Evolutionary conservation across 2,329 filamentous ascomycete species (phyloP), one percentile per base, ranked within the genome.

Genomic region (Saccharata proteae): DNA sequence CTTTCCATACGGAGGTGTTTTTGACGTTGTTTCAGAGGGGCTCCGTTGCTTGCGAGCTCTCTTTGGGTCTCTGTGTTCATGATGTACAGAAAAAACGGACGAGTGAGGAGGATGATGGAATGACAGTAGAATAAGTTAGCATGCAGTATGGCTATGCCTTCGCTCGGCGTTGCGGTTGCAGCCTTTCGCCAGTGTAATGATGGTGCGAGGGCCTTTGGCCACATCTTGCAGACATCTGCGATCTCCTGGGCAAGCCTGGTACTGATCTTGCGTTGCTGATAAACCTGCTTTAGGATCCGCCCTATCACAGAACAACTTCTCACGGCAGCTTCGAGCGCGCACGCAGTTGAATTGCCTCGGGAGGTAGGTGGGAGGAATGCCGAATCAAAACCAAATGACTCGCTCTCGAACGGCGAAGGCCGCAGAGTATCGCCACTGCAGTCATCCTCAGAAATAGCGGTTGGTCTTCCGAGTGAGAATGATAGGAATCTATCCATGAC

Each of bases 401-500:
- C 32, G 3, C 17, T 32, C 10, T 35, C 33, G 11, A 30, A 28
- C 3, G 28, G 35, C 8, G 43, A 32, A 7, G 55, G 51, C 2
- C 41, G 45, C 10, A 58, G 46, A 6, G 61, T 58, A 20, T 64
- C 60, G 2, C 63, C 61, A 11, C 70, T 71, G 45, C 72, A 77
- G 37, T 77, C 72, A 12, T 71, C 66, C 38, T 77, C 69, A 4
- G 65, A 64, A 29, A 80, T 78, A 6, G 69, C 65, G 2, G 65
- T 64, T 0, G 75, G 75, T 7, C 73, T 64, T 4, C 76, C 76
- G 2, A 80, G 55, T 2, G 71, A 72, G 15, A 71, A 68, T 2
- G 74, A 67, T 2, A 79, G 57, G 30, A 79, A 72, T 11, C 70
- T 63, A 43, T 80, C 76, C 6, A 80, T 59, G 10, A 80, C 59